Base-by-base conservation (phyloP, 106 monocot species). In the Platanthera zijinensis region DNA sequence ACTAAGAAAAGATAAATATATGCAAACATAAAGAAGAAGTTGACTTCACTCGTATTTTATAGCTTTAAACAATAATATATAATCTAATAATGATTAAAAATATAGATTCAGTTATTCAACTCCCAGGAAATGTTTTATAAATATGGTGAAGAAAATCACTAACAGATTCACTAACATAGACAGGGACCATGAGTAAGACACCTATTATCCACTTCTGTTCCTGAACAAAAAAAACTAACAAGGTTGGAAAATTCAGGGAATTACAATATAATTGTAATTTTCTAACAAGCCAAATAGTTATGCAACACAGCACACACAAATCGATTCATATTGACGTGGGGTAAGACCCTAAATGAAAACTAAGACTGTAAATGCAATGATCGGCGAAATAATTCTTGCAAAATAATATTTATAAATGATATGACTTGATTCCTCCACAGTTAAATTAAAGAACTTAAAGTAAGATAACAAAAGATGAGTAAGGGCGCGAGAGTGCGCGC, bases 171-270 rank as follows among this genome's bases (percentile, higher is more conserved):
- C 57, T 77, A 47, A 92, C 87, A 83, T 95, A 92, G 5, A 95
- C 83, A 64, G 89, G 95, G 75, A 95, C 95, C 95, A 92, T 95
- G 81, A 95, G 80, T 22, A 92, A 75, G 13, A 95, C 84, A 53
- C 85, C 85, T 11, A 92, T 92, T 51, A 92, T 85, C 95, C 89
- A 95, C 78, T 95, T 92, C 57, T 95, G 95, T 66, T 95, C 95
- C 95, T 95, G 87, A 69, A 82, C 74, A 57, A 5, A 61, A 22
- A 13, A 57, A 62, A 25, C 48, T 17, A 5, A 50, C 25, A 4
- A 50, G 49, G 4, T 56, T 28, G 21, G 68, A 7, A 52, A 10
- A 52, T 39, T 5, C 3, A 39, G 6, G 48, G 70, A 14, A 48
- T 48, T 1, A 5, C 30, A 71, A 48, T 48, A 7, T 5, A 17